Conservation (phyloP, 352 stramenopile genomes). For the Phytopythium litorale region DNA sequence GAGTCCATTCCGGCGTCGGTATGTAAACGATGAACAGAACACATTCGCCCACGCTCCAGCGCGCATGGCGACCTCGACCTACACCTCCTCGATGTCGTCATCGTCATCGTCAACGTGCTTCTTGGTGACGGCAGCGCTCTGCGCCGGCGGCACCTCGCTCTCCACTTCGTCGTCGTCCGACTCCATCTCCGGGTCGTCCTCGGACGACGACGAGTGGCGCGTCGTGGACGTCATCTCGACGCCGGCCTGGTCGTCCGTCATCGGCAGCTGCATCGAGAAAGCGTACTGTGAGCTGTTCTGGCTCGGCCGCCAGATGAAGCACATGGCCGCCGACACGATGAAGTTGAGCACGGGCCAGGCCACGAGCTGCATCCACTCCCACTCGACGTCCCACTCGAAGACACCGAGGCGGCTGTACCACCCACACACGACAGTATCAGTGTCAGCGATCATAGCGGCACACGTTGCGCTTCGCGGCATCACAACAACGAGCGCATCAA, state of each 20-base stretch:
- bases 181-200: constrained; percentile 62
- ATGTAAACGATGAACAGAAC: not conserved
- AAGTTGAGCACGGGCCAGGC: constrained; percentile 91
- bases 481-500: constrained; percentile 1
- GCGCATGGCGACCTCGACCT: constrained; percentile 4
- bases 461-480: not conserved
- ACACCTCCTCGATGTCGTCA: constrained; percentile 50
- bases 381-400: constrained; percentile 90
- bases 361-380: constrained; percentile 91
- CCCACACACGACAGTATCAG: not conserved
- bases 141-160: constrained; percentile 26
- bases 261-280: constrained; percentile 80
- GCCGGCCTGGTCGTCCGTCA: constrained; percentile 56
- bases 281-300: constrained; percentile 84
- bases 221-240: constrained; percentile 62
- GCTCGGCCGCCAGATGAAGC: constrained; percentile 87
- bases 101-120: constrained; percentile 20
- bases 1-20: not conserved
- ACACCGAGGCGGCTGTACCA: constrained; percentile 58
- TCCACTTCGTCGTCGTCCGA: constrained; percentile 62
- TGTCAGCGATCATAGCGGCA: not conserved
- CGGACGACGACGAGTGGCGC: constrained; percentile 39
- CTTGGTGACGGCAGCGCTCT: constrained; percentile 22
- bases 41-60: not conserved
- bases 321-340: constrained; percentile 85